Conservation (phyloP, 495 filamentous ascomycete species). For the Aspergillus hancockii region DNA sequence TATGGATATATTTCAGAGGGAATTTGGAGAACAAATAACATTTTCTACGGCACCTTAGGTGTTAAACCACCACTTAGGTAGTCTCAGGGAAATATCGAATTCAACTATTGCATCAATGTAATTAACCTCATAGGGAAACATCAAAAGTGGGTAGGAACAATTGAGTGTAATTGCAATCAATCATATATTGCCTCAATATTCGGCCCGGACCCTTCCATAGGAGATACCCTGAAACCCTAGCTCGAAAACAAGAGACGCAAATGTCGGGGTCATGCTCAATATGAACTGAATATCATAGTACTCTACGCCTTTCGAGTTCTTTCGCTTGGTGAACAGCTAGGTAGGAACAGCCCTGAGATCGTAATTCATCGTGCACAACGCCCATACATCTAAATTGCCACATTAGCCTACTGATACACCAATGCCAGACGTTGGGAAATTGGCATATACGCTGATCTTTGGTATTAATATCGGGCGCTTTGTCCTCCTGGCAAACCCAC, state of each 20-base stretch:
- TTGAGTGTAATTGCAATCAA: background rate
- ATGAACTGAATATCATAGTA: conserved; percentile 22
- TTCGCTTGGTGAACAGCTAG: conserved; percentile 11
- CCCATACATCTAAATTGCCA: conserved; percentile 6
- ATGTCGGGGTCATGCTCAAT: conserved; percentile 22
- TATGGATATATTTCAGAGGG: no score
- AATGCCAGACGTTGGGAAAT: conserved; percentile 5
- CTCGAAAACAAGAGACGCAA: conserved; percentile 23
- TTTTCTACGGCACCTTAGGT: no score
- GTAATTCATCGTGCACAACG: conserved; percentile 16
- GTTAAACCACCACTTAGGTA: no score
- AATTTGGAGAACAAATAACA: background rate
- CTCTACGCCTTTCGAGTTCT: conserved; percentile 12
- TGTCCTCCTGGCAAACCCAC: background rate
- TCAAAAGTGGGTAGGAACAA: background rate
- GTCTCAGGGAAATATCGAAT: conserved; percentile 4
- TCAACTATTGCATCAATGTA: background rate
- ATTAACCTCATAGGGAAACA: background rate
- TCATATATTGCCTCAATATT: conserved; percentile 11
- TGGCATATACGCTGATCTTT: background rate
- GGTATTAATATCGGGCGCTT: background rate
- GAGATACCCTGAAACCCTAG: conserved; percentile 21
- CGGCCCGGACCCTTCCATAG: conserved; percentile 19
- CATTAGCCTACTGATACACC: background rate
- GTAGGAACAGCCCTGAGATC: conserved; percentile 25